phyloP scores from a whole-genome alignment of 495 filamentous ascomycete species.

The Choiromyces venosus region DNA sequence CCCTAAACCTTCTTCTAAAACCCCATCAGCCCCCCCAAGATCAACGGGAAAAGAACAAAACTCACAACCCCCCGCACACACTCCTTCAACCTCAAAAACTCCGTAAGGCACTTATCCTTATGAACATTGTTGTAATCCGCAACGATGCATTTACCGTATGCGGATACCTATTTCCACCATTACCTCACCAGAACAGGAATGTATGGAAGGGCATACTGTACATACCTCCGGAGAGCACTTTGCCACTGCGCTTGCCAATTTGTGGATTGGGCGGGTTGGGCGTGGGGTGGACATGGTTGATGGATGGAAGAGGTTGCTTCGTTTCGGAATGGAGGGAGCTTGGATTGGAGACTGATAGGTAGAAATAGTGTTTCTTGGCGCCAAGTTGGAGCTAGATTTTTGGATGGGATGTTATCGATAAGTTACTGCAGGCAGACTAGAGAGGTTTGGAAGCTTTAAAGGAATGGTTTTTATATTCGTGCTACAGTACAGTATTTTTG shows the following conservation, averaged over 20 bases:
- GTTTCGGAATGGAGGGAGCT: not conserved
- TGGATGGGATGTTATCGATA: not conserved
- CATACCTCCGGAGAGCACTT: conserved; percentile 78
- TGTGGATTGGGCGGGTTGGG: conserved; percentile 70
- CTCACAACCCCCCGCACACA: conserved; percentile 49
- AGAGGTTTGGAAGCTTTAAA: conserved; percentile 18
- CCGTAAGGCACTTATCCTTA: conserved; percentile 81
- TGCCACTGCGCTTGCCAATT: conserved; percentile 72
- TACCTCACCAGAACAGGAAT: too few species aligned
- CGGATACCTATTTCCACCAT: conserved; percentile 58
- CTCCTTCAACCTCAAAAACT: conserved; percentile 81
- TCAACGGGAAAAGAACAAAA: not conserved
- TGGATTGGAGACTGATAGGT: not conserved
- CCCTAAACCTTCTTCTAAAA: not conserved
- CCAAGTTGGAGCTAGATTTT: not conserved
- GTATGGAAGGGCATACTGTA: too few species aligned
- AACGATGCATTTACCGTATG: conserved; percentile 88
- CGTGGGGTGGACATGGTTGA: conserved; percentile 15
- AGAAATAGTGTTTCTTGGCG: too few species aligned
- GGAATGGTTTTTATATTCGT: not conserved
- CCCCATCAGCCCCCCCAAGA: not conserved
- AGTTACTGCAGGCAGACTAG: conserved; percentile 10
- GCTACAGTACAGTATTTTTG: not conserved
- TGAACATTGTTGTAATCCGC: conserved; percentile 84
- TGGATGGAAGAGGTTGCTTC: not conserved